Base-by-base conservation (phyloP, 176 grass and related monocot species). In the Hordeum marinum region DNA sequence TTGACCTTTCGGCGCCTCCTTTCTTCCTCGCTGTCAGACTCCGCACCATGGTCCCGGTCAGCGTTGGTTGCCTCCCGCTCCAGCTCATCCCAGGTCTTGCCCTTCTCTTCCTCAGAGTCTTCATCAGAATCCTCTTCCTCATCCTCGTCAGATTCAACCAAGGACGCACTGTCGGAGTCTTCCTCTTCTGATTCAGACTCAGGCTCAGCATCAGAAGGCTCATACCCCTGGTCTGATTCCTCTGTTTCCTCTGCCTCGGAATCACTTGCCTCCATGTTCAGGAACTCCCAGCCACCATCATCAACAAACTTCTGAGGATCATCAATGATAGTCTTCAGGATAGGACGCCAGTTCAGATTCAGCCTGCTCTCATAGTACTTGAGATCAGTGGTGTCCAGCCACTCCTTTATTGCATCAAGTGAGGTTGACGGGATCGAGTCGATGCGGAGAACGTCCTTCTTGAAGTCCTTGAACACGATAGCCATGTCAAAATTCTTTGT, bases 381-480 rank as follows among this genome's bases (percentile, higher is more conserved):
- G 32, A 98, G 79, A 69, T 95, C 95, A n/a, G 93, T 95, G 21
- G 95, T 92, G 64, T 98, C 95, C 8, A 98, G 89, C 91, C 95
- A 95, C 66, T 98, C 95, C 85, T 98, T 98, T 76, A 98, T 93
- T 60, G 88, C 83, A 21, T 98, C 91, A 18, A 93, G 82, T 6
- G 91, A 95, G 6, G 87, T 46, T 14, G 93, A 91, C 11, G 91
- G 95, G 61, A 98, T 98, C 12, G 95, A 98, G 83, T 98, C 91
- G 3, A 95, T 95, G 13, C 89, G 89, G 69, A 98, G 88, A 63
- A 95, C 93, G 14, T 98, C 93, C 77, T 89, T 87, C 75, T 98
- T 98, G 68, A 98, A 98, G 83, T 95, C 93, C 87, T 98, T 93
- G 64, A 95, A 98, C 63, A 98, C 95, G 1, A 98, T 98, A 27